Percentiles rank a stretch among this genome's conserved stretches.
Evolutionary conservation across 306 rosid species (phyloP).

Genomic region (Rosa persica): DNA sequence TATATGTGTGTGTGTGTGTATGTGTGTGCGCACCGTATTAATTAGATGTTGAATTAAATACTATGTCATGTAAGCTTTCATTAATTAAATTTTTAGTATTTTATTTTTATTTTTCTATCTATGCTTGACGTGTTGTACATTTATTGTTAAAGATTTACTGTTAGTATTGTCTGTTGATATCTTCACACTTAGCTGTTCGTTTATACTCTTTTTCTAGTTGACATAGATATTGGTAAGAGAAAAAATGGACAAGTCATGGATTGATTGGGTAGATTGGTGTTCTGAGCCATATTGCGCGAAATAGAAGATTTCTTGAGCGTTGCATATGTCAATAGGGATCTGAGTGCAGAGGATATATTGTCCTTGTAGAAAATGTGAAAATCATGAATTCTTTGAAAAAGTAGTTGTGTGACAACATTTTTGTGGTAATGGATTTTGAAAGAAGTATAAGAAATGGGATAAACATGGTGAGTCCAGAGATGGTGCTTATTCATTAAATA

Average conservation of each 20-base stretch:
- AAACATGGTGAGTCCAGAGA: background rate
- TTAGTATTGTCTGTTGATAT: no score
- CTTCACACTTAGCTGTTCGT: no score
- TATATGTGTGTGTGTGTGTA: no score
- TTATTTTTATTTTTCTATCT: no score
- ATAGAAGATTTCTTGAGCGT: background rate
- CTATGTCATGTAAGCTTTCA: no score
- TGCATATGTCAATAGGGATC: background rate
- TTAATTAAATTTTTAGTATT: no score
- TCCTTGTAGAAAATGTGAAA: constrained; percentile 2
- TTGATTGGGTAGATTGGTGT: background rate
- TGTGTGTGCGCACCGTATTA: no score
- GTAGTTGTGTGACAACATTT: background rate
- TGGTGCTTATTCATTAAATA: background rate
- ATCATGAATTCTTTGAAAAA: background rate
- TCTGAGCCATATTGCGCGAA: background rate
- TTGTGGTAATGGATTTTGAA: background rate
- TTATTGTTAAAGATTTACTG: no score
- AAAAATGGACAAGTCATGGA: constrained; percentile 5
- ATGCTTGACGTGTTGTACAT: no score
- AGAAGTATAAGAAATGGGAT: background rate
- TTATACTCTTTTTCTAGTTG: no score
- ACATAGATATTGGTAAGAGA: background rate
- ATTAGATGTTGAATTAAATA: no score
- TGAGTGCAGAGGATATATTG: constrained; percentile 7